Conservation (phyloP, 805 yeast species). For the Wilhelminamyces savonicus region DNA sequence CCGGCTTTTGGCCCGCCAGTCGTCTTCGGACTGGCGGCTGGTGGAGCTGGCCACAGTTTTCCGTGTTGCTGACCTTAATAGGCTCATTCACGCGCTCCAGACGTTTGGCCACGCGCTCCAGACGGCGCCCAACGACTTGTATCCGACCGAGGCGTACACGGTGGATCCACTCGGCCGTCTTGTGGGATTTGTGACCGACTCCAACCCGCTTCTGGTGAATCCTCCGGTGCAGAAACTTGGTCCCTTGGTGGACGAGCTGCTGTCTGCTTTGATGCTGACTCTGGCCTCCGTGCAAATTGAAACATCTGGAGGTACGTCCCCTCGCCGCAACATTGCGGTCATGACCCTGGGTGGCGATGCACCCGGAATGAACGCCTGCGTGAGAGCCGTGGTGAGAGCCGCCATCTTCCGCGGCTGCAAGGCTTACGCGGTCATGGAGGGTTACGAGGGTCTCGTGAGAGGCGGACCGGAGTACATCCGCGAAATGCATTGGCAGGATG, state of each 20-base stretch:
- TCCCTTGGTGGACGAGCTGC: slow-evolving; percentile 3
- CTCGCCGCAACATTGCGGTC: slow-evolving; percentile 66
- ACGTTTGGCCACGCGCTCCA: slow-evolving; percentile 36
- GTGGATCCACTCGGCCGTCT: slow-evolving; percentile 81
- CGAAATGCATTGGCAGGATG: slow-evolving; percentile 88
- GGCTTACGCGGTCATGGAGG: slow-evolving; percentile 87
- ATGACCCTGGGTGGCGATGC: slow-evolving; percentile 99
- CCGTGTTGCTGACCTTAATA: slow-evolving; percentile 35
- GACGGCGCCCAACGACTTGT: slow-evolving; percentile 63
- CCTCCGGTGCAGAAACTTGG: slow-evolving; percentile 34
- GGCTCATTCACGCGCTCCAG: slow-evolving; percentile 28
- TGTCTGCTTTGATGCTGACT: too few species aligned
- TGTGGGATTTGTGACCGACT: slow-evolving; percentile 67
- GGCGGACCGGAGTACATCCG: slow-evolving; percentile 73
- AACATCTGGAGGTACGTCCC: not conserved
- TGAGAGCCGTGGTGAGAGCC: slow-evolving; percentile 90
- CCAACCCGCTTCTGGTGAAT: slow-evolving; percentile 49
- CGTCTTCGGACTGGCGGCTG: slow-evolving; percentile 45
- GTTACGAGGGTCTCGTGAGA: slow-evolving; percentile 85
- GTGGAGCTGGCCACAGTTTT: slow-evolving; percentile 40
- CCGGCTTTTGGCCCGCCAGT: slow-evolving; percentile 9
- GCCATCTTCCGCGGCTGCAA: slow-evolving; percentile 86
- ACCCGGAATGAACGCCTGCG: slow-evolving; percentile 97
- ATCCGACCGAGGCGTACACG: slow-evolving; percentile 50
- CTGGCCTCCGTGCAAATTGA: not conserved